These are phyloP conservation scores for Syncephalis plumigaleata DNA, from an alignment of 371 early-diverging fungal species.

Conservation along the genomic window DNA sequence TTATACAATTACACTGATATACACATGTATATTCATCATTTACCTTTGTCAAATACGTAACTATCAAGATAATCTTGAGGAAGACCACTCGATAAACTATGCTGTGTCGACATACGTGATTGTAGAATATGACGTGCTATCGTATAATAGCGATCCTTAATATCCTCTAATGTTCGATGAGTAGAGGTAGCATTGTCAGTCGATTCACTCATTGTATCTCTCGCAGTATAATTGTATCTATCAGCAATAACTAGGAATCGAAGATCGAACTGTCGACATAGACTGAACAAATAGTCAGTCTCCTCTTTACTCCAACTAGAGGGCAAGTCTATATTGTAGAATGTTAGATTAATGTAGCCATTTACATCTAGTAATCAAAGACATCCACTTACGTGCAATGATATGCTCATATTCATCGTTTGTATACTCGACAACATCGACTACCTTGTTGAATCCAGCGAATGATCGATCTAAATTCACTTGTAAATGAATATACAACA, in stretches of 20 bases:
- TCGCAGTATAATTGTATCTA: constrained; percentile 43
- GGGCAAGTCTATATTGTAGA: constrained; percentile 15
- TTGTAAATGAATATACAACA: neutral
- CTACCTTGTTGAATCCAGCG: constrained; percentile 40
- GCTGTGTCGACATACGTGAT: constrained; percentile 17
- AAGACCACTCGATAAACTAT: constrained; percentile 13
- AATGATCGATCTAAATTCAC: constrained; percentile 31
- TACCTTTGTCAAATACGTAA: constrained; percentile 32
- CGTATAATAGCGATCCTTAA: constrained; percentile 65
- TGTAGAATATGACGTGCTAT: constrained; percentile 33
- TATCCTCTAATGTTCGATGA: constrained; percentile 24
- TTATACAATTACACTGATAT: constrained; percentile 4
- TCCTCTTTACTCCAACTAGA: constrained; percentile 71
- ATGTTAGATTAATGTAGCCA: neutral
- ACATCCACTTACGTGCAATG: neutral
- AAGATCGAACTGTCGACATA: constrained; percentile 62
- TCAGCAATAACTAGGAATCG: constrained; percentile 74
- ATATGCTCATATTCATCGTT: constrained; percentile 46
- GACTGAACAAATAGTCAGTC: constrained; percentile 60
- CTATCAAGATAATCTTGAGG: constrained; percentile 18
- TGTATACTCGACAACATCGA: constrained; percentile 38
- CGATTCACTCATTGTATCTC: no score
- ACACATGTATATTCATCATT: neutral
- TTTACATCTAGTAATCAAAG: neutral
- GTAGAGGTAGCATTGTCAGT: constrained; percentile 3